phyloP scores from a whole-genome alignment of 1,284 basidiomycete species.

The Ustanciosporium gigantosporum region DNA sequence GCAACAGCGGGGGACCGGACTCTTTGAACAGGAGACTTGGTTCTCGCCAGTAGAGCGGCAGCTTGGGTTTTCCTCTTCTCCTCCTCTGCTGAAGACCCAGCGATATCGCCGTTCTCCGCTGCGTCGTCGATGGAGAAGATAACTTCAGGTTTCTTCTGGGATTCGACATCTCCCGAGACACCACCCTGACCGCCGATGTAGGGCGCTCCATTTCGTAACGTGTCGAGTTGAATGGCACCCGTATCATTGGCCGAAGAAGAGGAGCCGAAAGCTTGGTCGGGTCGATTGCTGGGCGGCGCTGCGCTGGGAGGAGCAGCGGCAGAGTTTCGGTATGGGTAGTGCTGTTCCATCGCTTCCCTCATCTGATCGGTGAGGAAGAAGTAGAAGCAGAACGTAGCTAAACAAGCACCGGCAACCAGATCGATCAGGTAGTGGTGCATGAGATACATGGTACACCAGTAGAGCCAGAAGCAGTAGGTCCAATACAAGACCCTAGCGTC shows the following conservation, averaged over 20 bases:
- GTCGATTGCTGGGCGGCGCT: conserved; percentile 30
- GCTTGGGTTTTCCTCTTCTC: conserved; percentile 15
- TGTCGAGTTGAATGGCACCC: conserved; percentile 13
- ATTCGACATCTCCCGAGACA: conserved; percentile 18
- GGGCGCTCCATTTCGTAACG: conserved; percentile 13
- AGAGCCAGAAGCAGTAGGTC: conserved; percentile 83
- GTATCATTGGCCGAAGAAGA: background rate
- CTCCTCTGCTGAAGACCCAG: conserved; percentile 11
- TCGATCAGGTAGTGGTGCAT: conserved; percentile 86
- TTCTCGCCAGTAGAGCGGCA: conserved; percentile 10
- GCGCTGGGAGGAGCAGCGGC: conserved; percentile 33
- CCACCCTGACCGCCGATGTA: conserved; percentile 31
- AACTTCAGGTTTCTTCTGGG: conserved; percentile 32
- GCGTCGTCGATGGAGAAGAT: conserved; percentile 29
- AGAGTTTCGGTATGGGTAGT: conserved; percentile 38
- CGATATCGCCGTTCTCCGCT: conserved; percentile 13
- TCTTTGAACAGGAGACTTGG: conserved; percentile 19
- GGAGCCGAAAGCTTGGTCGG: conserved; percentile 36
- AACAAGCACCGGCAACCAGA: conserved; percentile 87
- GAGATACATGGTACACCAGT: conserved; percentile 89
- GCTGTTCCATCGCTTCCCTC: conserved; percentile 51
- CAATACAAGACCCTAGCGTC: conserved; percentile 69
- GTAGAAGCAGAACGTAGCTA: conserved; percentile 86
- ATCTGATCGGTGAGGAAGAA: conserved; percentile 57
- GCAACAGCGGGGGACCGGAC: conserved; percentile 23